Evolutionary conservation across 2,329 filamentous ascomycete genomes (phyloP), one percentile per base, ranked within the genome.

Genomic region (Scedosporium boydii): DNA sequence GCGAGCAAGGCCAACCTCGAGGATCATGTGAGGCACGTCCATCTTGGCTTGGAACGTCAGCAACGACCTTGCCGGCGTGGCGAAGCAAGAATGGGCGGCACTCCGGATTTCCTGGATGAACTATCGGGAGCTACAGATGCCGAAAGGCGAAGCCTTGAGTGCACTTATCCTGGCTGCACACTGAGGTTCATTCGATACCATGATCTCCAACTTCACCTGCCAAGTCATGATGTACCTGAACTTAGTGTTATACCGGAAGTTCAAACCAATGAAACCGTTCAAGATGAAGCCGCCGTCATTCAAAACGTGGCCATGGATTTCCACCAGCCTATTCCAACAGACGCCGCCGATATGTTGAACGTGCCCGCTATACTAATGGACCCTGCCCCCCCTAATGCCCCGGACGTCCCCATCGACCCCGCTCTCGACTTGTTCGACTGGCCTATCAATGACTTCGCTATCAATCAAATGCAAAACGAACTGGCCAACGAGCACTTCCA

Each of bases 1-100:
- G 83, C 84, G 63, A 89, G 88, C 65, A 96, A 96, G 73, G 82
- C 85, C 18, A 86, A 86, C 34, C 81, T 97, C 0, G 89, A 93
- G 72, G 89, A 95, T 67, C 93, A 98, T 71, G 82, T 97, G 55
- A 87, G 90, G 21, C 91, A 88, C 58, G 83, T 90, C 23, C 93
- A 98, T 72, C 78, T 96, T 12, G 56, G 56, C 56, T 14, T 34
- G 63, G 60, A 57, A 64, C 57, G 46, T 63, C 16, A 41, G 38
- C 21, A 56, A 27, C 18, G 46, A 18, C 38, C 56, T 34, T n/a
- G 27, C 41, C 68, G 69, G 63, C 63, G 71, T 48, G 69, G 66
- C 60, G 66, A 67, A 62, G 61, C 67, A 46, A 62, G 65, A 55
- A 53, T 58, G 16, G 51, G 65, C 7, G 46, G 68, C 9, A 62